Evolutionary conservation across 2,329 filamentous ascomycete species (phyloP), one percentile per base, ranked within the genome.

Genomic region (Sporothrix luriei): DNA sequence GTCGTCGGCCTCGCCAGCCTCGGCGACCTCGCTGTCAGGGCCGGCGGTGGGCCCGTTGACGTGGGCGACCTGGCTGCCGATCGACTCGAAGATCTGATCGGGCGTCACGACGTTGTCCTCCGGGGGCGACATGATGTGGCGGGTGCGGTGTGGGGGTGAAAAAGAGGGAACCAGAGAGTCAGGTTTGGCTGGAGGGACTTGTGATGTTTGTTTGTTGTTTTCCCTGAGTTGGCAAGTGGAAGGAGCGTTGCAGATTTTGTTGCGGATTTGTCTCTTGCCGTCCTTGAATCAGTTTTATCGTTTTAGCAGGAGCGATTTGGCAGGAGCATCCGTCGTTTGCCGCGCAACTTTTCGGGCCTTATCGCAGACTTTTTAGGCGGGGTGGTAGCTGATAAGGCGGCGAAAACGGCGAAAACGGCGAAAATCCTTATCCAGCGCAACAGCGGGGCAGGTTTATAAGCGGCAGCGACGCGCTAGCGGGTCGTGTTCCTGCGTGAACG

Each of bases 51-150:
- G 76, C 19, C 80, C 81, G 10, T 67, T 43, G 64, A 88, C 78
- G 72, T 84, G 82, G 73, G 85, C 83, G 71, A 84, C 87, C 79
- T 88, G 88, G 75, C 84, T 81, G 70, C 88, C 88, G 75, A 90
- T 88, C 69, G 85, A 81, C 75, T 88, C 83, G 77, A 90, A 90
- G 75, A 88, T 85, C 68, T 88, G 83, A 72, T 81, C 78, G 29
- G 81, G 77, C 46, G 79, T 79, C 55, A 79, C 79, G 66, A 79
- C 67, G 70, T 74, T 71, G 67, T 73, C 73, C 67, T 75, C 75
- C 74, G 79, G 77, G 68, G 75, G 77, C 73, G 79, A 78, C 72
- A 78, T 73, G 40, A 79, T 68, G 29, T 68, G 43, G 24, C 52
- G 52, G 49, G n/a, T 64, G 57, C 21, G 24, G 57, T 24, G n/a